Conservation (phyloP, 2,329 filamentous ascomycete species). For the Knufia petricola region DNA sequence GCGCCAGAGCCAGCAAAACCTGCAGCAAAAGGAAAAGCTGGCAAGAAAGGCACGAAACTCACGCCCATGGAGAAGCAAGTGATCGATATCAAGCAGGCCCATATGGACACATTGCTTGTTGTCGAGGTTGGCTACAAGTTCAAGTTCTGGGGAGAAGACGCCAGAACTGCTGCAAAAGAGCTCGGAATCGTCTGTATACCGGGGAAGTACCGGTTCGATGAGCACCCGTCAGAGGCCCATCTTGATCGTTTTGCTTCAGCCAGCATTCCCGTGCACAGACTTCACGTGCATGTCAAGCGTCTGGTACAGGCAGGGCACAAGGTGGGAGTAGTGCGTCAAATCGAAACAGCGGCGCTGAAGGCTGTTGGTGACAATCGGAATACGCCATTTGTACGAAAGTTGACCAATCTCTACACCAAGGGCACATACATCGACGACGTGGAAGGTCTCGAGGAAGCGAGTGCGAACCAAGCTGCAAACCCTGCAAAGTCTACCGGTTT, state of each 20-base stretch:
- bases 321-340: constrained; percentile 85
- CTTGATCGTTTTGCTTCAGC: constrained; percentile 87
- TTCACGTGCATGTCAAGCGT: constrained; percentile 89
- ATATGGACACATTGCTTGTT: constrained; percentile 81
- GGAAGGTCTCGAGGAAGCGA: constrained; percentile 58
- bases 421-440: constrained; percentile 94
- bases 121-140: constrained; percentile 98
- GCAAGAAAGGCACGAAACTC: constrained; percentile 71
- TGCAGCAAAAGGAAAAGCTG: constrained; percentile 38
- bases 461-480: constrained; percentile 46
- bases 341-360: constrained; percentile 92
- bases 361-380: constrained; percentile 92
- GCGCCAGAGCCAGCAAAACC: constrained; percentile 41
- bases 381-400: constrained; percentile 78
- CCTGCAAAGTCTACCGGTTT: constrained; percentile 65
- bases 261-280: constrained; percentile 83
- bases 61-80: constrained; percentile 93
- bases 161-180: constrained; percentile 76
- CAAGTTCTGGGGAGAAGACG: constrained; percentile 93
- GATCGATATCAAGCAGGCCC: constrained; percentile 83
- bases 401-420: constrained; percentile 96
- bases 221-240: constrained; percentile 87
- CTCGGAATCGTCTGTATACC: constrained; percentile 94
- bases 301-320: constrained; percentile 89
- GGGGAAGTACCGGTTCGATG: constrained; percentile 87